phyloP scores from a whole-genome alignment of 257 asterid species.

The Solanum pimpinellifolium region DNA sequence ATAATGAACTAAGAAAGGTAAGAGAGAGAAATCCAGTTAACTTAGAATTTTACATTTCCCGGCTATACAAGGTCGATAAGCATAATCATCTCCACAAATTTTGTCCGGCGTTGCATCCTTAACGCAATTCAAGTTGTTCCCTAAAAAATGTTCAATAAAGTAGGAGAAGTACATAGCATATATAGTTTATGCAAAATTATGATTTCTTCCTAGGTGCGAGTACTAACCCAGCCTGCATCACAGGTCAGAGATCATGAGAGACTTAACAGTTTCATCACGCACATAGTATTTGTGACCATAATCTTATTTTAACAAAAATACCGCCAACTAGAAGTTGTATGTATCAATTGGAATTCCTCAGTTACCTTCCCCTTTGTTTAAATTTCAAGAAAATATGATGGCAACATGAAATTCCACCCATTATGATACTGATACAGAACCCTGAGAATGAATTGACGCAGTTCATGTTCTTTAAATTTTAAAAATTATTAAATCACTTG shows the following conservation, averaged over 20 bases:
- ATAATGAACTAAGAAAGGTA: not conserved
- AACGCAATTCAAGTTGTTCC: not conserved
- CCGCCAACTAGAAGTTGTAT: not conserved
- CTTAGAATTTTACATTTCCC: not conserved
- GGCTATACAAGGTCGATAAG: not conserved
- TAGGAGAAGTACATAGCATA: too few relatives aligned
- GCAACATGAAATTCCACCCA: not conserved
- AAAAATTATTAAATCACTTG: not conserved
- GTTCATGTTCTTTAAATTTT: not conserved
- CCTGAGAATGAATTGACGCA: not conserved
- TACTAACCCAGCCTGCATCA: too few relatives aligned
- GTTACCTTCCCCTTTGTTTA: not conserved
- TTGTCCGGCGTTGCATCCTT: not conserved
- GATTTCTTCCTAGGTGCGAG: too few relatives aligned
- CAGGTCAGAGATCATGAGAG: too few relatives aligned
- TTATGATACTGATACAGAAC: not conserved
- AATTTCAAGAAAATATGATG: not conserved
- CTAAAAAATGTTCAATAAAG: too few relatives aligned
- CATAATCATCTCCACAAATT: not conserved
- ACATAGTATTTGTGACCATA: too few relatives aligned
- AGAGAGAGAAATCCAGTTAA: not conserved
- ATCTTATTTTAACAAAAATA: too few relatives aligned
- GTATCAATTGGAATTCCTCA: not conserved
- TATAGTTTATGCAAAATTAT: too few relatives aligned
- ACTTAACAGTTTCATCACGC: too few relatives aligned